Conservation (phyloP, 345 rosid genomes). For the Camelina laxa region DNA sequence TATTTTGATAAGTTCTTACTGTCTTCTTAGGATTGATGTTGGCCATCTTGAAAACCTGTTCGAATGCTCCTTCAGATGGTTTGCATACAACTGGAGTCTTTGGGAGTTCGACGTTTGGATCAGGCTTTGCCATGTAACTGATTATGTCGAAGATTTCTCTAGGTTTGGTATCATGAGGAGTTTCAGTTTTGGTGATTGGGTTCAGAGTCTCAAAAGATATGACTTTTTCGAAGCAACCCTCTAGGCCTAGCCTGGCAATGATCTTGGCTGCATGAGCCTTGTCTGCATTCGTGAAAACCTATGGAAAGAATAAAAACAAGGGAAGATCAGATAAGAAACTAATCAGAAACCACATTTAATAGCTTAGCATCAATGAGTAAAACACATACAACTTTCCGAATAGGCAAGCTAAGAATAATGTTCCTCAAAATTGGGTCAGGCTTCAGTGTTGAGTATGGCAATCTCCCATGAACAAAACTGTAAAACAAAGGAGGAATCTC, state of each 20-base stretch:
- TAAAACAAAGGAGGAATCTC: constrained; percentile 11
- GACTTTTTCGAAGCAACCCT: constrained; percentile 85
- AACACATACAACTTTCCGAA: constrained; percentile 75
- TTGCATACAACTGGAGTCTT: constrained; percentile 77
- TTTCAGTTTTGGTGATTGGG: constrained; percentile 52
- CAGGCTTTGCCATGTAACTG: constrained; percentile 45
- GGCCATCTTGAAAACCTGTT: constrained; percentile 70
- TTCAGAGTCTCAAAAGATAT: constrained; percentile 91
- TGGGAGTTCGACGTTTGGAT: constrained; percentile 52
- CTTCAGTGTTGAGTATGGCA: constrained; percentile 77
- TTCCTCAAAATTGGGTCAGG: constrained; percentile 84
- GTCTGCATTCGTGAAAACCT: constrained; percentile 94
- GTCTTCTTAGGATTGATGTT: constrained; percentile 78
- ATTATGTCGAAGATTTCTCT: constrained; percentile 54
- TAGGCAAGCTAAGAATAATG: constrained; percentile 83
- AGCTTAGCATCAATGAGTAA: neutral
- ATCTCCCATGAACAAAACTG: constrained; percentile 93
- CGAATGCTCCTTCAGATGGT: constrained; percentile 79
- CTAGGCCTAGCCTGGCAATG: constrained; percentile 80
- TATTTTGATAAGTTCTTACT: constrained; percentile 47
- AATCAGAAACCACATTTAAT: neutral
- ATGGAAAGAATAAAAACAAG: neutral
- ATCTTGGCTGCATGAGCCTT: constrained; percentile 70
- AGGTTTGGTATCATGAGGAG: constrained; percentile 25
- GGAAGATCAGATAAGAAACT: neutral